phyloP scores from a whole-genome alignment of 2,329 filamentous ascomycete genomes.

The Aspergillus vadensis region DNA sequence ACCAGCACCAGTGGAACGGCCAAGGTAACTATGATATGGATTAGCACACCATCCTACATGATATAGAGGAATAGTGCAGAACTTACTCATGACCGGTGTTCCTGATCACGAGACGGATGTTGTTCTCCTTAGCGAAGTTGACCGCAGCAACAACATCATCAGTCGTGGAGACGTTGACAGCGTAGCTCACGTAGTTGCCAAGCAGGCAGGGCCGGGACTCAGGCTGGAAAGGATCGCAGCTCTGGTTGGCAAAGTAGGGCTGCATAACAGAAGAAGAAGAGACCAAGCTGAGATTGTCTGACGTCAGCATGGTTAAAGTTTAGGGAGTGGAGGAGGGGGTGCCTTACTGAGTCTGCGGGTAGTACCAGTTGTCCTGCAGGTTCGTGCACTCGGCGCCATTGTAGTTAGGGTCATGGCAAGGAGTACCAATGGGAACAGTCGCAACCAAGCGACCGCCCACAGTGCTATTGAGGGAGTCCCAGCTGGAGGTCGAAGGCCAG shows the following conservation, averaged over 20 bases:
- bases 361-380: conserved; percentile 28
- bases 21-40: conserved; percentile 38
- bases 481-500: conserved; percentile 39
- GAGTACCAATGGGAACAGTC: conserved; percentile 42
- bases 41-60: background rate
- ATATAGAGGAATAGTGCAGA: background rate
- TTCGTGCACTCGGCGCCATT: conserved; percentile 23
- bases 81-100: conserved; percentile 47
- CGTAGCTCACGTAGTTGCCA: conserved; percentile 36
- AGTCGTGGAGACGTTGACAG: conserved; percentile 37
- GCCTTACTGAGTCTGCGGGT: conserved; percentile 32
- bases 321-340: background rate
- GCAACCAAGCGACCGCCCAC: conserved; percentile 41
- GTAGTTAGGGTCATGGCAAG: conserved; percentile 38
- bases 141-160: conserved; percentile 33
- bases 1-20: conserved; percentile 63
- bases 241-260: conserved; percentile 35
- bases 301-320: background rate
- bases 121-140: conserved; percentile 51
- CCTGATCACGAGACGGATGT: conserved; percentile 53
- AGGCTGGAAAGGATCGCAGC: conserved; percentile 34
- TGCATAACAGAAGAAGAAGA: conserved; percentile 39
- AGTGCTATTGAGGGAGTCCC: conserved; percentile 40
- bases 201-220: conserved; percentile 27
- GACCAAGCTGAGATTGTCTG: conserved; percentile 15